Base-by-base conservation (phyloP, 2,329 filamentous ascomycete species). In the Apiospora pterosperma region DNA sequence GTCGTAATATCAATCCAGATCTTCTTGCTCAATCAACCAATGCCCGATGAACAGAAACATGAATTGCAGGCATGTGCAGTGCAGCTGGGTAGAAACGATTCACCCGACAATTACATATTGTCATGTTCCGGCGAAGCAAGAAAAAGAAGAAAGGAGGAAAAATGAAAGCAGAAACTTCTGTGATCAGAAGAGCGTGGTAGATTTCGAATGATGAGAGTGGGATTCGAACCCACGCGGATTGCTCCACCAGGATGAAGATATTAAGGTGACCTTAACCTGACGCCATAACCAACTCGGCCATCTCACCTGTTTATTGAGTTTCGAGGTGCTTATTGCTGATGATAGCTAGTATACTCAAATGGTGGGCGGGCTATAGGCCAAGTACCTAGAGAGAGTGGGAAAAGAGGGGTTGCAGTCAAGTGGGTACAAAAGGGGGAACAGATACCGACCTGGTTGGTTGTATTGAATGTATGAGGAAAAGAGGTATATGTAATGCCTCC, bases 191-290 rank as follows among this genome's bases (percentile, higher is more conserved):
- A 28, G 28, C 48, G 48, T 55, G 48, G 48, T 55, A 55, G 10
- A n/a, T 34, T 19, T 34, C 28, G 21, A 55, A 14, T 70, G 70
- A 73, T 67, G 67, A 73, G 70, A 72, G 70, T 73, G 70, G 70
- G 70, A 73, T 67, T 73, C 67, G 70, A 73, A 73, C 71, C 71
- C 70, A 73, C 70, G 70, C 68, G 69, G 69, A 72, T 67, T 65
- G 59, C 65, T 64, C 61, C 60, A 67, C 65, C 59, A 61, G 59
- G 59, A 61, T 48, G 28, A 28, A 48, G 38, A 14, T 62, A 31
- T 62, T 36, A 62, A 62, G 60, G 60, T 62, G 28, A 62, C 60
- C 60, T 62, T 62, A 62, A 62, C 60, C 60, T 62, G 60, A 34
- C 60, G 60, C 60, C 60, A 62, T 62, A 62, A 62, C 60, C 60